Evolutionary conservation across 352 stramenopile genomes (phyloP), one percentile per base, ranked within the genome.

Genomic region (Blastocystis sp.): DNA sequence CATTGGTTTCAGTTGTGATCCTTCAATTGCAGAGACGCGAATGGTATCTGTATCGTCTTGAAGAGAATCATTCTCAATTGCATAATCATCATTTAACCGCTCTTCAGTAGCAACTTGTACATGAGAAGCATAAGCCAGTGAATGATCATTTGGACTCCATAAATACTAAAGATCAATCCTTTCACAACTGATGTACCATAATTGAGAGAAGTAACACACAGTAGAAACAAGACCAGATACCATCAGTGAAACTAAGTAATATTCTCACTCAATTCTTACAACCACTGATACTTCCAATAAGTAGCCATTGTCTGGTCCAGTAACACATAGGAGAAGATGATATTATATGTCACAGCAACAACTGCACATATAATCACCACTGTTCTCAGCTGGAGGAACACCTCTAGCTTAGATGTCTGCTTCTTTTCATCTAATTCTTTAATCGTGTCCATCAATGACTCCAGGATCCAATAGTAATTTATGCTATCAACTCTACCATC

Each of bases 351-450:
- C 3, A 22, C 27, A 11, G 73, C 3, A 24, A 78, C 19, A 44
- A 84, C 5, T 3, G 24, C 54, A 13, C 3, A 2, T 4, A 42
- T 57, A 19, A 58, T n/a, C 13, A 84, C 5, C 22, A 84, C n/a
- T 11, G 70, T 84, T 19, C 73, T n/a, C 5, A 84, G 58, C 7
- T 24, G 3, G 27, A 78, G 19, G 42, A 84, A 84, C 4, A 84
- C n/a, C 15, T 9, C 35, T 40, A 84, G 19, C 24, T 84, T 84
- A 6, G 35, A 53, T 27, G 54, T 84, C 30, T 84, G 73, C 7
- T 84, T 84, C 73, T 84, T 84, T n/a, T 84, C 73, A 2, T 84
- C 48, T 17, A 84, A 68, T 7, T 84, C 73, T 33, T 60, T 4
- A 24, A 84, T 48, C 3, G 73, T 84, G 11, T 60, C 19, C 11